These are phyloP conservation scores for Fusarium scirpi DNA, from an alignment of 2,329 filamentous ascomycete genomes.

Conservation along the genomic window DNA sequence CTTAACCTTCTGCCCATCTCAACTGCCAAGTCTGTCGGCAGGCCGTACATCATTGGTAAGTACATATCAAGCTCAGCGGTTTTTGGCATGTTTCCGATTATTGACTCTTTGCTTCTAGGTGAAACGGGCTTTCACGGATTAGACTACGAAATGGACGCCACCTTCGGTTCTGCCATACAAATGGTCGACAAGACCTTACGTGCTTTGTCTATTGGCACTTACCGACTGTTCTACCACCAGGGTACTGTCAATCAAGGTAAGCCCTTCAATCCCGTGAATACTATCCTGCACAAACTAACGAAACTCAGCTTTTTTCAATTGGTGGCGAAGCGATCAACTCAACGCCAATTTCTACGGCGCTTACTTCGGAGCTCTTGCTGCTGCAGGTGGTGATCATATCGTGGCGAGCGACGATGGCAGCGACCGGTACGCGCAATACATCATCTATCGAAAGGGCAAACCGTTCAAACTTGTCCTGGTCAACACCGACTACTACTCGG, in stretches of 20 bases:
- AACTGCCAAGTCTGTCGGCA: background rate
- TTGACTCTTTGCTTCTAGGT: background rate
- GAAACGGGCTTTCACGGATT: background rate
- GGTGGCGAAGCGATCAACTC: background rate
- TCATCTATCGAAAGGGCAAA: background rate
- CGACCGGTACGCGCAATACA: constrained; percentile 1
- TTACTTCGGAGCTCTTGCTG: background rate
- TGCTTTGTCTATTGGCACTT: background rate
- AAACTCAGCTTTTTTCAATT: background rate
- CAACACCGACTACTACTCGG: background rate
- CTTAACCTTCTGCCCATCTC: background rate
- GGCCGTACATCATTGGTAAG: background rate
- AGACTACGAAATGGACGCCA: background rate
- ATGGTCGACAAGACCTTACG: background rate
- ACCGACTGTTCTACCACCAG: background rate
- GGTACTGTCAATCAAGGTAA: background rate
- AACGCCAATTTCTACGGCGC: background rate
- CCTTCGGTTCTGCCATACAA: background rate
- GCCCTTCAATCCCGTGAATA: rapidly evolving
- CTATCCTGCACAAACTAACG: rapidly evolving
- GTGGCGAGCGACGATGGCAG: background rate
- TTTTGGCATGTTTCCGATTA: background rate
- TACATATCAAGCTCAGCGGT: background rate
- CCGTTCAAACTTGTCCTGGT: background rate
- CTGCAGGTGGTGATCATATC: background rate